Evolutionary conservation across 441 rosid species (phyloP), one percentile per base, ranked within the genome.

Genomic region (Iberis amara): DNA sequence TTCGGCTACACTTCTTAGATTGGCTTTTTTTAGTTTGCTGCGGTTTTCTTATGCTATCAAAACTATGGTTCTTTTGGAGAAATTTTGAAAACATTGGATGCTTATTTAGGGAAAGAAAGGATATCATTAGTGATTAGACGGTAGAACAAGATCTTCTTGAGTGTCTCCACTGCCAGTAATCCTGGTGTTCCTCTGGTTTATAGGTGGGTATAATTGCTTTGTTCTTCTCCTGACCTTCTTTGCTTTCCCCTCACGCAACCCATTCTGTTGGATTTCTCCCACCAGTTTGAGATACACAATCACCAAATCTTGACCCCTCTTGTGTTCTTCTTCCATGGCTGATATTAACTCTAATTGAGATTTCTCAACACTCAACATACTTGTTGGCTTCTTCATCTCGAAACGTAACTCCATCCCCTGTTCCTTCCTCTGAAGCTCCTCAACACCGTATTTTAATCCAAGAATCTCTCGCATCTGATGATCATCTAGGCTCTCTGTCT

Each of bases 371-470:
- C 21, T 30, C 66, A 81, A 21, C 74, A 52, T 60, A 33, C 64
- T 68, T 62, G 50, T 74, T 27, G 9, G 74, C 64, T 68, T 88
- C 89, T 26, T 76, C 76, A 45, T 76, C 86, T 66, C 72, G 38
- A 88, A 76, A 47, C 65, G 63, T 31, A 33, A 46, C 62, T 66
- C 77, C 56, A 71, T 42, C 43, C 69, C 79, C 55, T 38, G 10
- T 45, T 78, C 87, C 28, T 65, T 77, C 64, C 68, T 73, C 14
- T 74, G 75, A 41, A 83, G 68, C 31, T 77, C 79, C 70, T 76
- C 80, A 12, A 81, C 45, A 45, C 31, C 51, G 7, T 39, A 47
- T 64, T 47, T 68, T 8, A 85, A 51, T 12, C 71, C 56, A 24
- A 73, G 43, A 15, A 71, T 43, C 47, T 78, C 86, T 23, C 47